Conservation (phyloP, 257 asterid species). For the Nicotiana sylvestris region DNA sequence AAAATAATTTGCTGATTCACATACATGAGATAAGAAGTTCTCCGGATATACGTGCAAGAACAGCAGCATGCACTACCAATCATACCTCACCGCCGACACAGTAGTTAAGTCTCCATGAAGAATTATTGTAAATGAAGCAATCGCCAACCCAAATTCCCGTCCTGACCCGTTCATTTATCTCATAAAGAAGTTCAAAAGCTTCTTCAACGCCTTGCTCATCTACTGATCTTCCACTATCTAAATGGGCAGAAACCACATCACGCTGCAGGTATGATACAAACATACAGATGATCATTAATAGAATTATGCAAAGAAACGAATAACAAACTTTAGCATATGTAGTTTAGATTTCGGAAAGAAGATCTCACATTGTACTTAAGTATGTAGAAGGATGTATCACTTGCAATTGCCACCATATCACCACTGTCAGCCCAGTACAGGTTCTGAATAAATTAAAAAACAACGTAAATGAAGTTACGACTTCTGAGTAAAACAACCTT, state of each 20-base stretch:
- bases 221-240: slow-evolving; percentile 81
- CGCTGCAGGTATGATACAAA: slow-evolving; percentile 51
- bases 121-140: slow-evolving; percentile 89
- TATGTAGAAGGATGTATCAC: slow-evolving; percentile 78
- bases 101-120: slow-evolving; percentile 97
- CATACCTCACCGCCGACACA: slow-evolving; percentile 98
- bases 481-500: slow-evolving; percentile 3
- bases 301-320: not conserved
- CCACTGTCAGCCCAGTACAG: slow-evolving; percentile 96
- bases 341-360: not conserved
- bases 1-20: not conserved
- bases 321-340: not conserved
- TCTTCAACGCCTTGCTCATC: slow-evolving; percentile 97
- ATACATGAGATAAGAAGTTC: slow-evolving; percentile 4
- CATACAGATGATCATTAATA: slow-evolving; percentile 15
- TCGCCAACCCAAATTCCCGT: slow-evolving; percentile 99
- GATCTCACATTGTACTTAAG: slow-evolving; percentile 64
- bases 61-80: not conserved
- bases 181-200: slow-evolving; percentile 94
- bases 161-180: slow-evolving; percentile 88
- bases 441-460: slow-evolving; percentile 46
- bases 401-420: slow-evolving; percentile 78
- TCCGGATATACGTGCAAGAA: not conserved
- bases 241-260: slow-evolving; percentile 86
- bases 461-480: slow-evolving; percentile 9